Percentiles rank a stretch among this genome's conserved stretches.
Conservation (phyloP, 352 stramenopile species). For the Globisporangium nunn region DNA sequence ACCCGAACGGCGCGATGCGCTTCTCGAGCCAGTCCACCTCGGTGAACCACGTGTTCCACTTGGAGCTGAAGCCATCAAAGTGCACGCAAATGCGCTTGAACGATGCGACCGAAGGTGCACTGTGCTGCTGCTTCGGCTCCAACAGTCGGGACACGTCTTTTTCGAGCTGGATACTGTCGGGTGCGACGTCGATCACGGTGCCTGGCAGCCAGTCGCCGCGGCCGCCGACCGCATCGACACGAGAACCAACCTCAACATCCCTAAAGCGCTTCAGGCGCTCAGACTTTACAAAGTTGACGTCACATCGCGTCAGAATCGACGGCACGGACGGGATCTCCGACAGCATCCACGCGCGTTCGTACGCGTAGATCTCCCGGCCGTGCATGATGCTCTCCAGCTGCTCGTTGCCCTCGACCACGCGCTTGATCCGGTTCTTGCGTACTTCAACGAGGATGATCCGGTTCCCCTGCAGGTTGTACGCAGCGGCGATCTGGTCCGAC, state of each 20-base stretch:
- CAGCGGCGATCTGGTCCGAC: slow-evolving; percentile 38
- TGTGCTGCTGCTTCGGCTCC: neutral
- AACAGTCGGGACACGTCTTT: neutral
- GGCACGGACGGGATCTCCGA: slow-evolving; percentile 47
- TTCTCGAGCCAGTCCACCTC: slow-evolving; percentile 44
- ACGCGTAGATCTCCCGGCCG: slow-evolving; percentile 39
- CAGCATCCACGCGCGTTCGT: slow-evolving; percentile 62
- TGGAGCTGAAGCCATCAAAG: slow-evolving; percentile 64
- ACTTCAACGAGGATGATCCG: slow-evolving; percentile 68
- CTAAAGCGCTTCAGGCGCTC: slow-evolving; percentile 20
- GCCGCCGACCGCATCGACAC: slow-evolving; percentile 45
- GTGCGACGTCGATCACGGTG: slow-evolving; percentile 42
- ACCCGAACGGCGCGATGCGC: slow-evolving; percentile 37
- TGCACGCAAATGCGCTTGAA: slow-evolving; percentile 42
- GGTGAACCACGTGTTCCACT: slow-evolving; percentile 73
- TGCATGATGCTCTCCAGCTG: slow-evolving; percentile 39
- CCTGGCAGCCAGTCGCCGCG: slow-evolving; percentile 57
- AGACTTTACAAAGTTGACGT: slow-evolving; percentile 9
- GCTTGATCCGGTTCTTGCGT: slow-evolving; percentile 62
- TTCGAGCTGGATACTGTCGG: neutral
- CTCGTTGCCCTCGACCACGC: slow-evolving; percentile 58
- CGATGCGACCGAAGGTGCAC: neutral
- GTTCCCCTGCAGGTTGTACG: slow-evolving; percentile 29
- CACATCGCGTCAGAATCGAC: slow-evolving; percentile 11
- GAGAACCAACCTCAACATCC: slow-evolving; percentile 45